Percentiles rank a stretch among this genome's conserved stretches.
Conservation (phyloP, 176 grass and related monocot genomes). For the Chloris gayana region DNA sequence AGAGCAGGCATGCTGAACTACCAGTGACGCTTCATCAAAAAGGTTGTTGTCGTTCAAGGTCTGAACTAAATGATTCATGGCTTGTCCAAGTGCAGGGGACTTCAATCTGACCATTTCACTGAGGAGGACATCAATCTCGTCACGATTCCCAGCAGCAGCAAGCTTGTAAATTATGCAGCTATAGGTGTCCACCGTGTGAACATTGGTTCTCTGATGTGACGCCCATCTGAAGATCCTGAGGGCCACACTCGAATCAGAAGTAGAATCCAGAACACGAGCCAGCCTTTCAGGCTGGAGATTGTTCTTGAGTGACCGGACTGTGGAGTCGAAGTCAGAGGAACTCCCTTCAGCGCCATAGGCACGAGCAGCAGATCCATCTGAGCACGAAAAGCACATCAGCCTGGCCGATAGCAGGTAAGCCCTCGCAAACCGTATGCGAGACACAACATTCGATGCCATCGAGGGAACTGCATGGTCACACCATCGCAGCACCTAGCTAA, state of each 20-base stretch:
- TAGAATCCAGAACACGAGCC: slow-evolving; percentile 44
- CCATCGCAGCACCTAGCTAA: neutral
- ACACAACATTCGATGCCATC: slow-evolving; percentile 28
- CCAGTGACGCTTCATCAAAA: slow-evolving; percentile 54
- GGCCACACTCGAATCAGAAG: slow-evolving; percentile 41
- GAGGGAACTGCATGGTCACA: neutral
- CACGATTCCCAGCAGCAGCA: slow-evolving; percentile 26
- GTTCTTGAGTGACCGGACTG: slow-evolving; percentile 27
- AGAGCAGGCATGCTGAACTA: slow-evolving; percentile 45
- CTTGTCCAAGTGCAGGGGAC: slow-evolving; percentile 30
- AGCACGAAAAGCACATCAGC: neutral
- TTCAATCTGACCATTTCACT: slow-evolving; percentile 56
- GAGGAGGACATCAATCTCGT: slow-evolving; percentile 46
- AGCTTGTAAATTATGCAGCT: slow-evolving; percentile 52
- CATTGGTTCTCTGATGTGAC: slow-evolving; percentile 31
- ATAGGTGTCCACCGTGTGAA: slow-evolving; percentile 47
- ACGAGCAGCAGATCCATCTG: neutral
- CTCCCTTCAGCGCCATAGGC: neutral
- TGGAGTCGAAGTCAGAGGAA: slow-evolving; percentile 37
- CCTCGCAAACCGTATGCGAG: slow-evolving; percentile 11
- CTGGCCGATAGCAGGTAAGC: slow-evolving; percentile 2
- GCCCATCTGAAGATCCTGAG: slow-evolving; percentile 61
- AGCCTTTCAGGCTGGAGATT: slow-evolving; percentile 41
- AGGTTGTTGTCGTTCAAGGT: slow-evolving; percentile 28
- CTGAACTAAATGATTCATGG: slow-evolving; percentile 29